phyloP scores from a whole-genome alignment of 352 stramenopile genomes.

The Globisporangium heterothallicum region DNA sequence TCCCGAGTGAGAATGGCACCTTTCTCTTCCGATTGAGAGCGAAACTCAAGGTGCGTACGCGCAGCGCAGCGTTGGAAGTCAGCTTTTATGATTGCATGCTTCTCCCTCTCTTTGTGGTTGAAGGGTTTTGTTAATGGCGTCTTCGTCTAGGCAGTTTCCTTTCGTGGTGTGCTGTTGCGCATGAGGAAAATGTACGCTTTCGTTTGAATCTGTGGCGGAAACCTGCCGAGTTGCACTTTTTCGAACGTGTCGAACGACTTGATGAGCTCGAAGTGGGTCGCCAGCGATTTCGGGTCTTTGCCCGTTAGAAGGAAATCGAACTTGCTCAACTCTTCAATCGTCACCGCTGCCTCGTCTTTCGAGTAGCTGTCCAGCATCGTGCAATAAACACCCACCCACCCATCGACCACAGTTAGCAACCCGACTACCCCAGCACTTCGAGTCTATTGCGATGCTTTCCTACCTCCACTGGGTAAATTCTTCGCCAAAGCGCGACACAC shows the following conservation, averaged over 20 bases:
- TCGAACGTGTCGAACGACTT: conserved; percentile 44
- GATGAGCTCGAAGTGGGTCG: conserved; percentile 42
- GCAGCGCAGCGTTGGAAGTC: no score
- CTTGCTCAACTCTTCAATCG: conserved; percentile 28
- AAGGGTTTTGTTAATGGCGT: background rate
- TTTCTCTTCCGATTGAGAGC: background rate
- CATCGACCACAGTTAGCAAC: background rate
- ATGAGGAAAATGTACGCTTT: conserved; percentile 49
- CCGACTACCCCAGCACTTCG: no score
- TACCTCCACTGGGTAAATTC: conserved; percentile 71
- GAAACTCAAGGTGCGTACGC: background rate
- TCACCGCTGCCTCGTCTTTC: conserved; percentile 62
- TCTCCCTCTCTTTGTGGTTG: background rate
- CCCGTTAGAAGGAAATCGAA: conserved; percentile 72
- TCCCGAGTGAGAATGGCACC: background rate
- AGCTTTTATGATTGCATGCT: no score
- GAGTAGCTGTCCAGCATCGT: conserved; percentile 41
- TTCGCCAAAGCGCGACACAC: conserved; percentile 88
- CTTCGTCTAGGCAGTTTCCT: conserved; percentile 2
- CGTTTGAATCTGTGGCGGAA: conserved; percentile 44
- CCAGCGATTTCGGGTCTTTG: conserved; percentile 25
- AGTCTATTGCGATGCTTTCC: no score
- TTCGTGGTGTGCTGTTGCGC: conserved; percentile 27
- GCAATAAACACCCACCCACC: background rate
- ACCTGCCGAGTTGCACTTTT: conserved; percentile 22